A percentile compares a stretch with the other conserved stretches of the same genome.
Conservation (phyloP, 495 filamentous ascomycete genomes). For the Penicillium malachiteum region DNA sequence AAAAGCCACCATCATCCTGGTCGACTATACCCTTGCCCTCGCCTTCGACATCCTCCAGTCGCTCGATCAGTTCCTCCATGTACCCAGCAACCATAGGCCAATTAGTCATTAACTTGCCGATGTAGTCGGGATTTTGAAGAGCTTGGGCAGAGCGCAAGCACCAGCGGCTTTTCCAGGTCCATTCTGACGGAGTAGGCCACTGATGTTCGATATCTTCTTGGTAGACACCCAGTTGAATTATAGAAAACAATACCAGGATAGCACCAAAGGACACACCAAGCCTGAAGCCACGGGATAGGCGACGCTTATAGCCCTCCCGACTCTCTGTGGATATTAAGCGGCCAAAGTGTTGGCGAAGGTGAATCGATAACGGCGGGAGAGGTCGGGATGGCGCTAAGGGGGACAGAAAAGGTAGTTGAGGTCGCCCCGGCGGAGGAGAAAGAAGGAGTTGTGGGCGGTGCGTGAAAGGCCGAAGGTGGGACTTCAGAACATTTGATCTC, state of each 20-base stretch:
- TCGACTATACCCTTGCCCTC: constrained; percentile 66
- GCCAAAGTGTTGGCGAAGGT: constrained; percentile 54
- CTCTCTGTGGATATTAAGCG: constrained; percentile 76
- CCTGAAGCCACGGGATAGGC: constrained; percentile 60
- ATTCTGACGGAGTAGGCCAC: constrained; percentile 75
- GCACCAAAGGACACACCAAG: constrained; percentile 54
- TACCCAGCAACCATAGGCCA: constrained; percentile 61
- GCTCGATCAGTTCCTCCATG: constrained; percentile 52
- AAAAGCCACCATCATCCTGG: constrained; percentile 55
- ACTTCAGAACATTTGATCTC: constrained; percentile 4
- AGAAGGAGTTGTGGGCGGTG: constrained; percentile 50
- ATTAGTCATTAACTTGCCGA: constrained; percentile 53
- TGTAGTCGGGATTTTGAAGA: constrained; percentile 52
- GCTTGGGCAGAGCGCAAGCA: constrained; percentile 57
- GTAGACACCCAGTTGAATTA: constrained; percentile 57
- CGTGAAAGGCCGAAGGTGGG: constrained; percentile 43
- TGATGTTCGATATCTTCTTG: constrained; percentile 70
- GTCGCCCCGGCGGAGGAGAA: constrained; percentile 53
- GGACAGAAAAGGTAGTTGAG: constrained; percentile 77
- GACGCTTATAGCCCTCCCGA: constrained; percentile 63
- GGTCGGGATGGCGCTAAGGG: constrained; percentile 40
- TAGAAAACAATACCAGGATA: constrained; percentile 49
- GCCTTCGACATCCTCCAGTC: constrained; percentile 60
- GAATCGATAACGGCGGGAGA: constrained; percentile 39
- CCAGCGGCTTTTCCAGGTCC: constrained; percentile 62